phyloP scores from a whole-genome alignment of 306 rosid species.

The Prunus dulcis region DNA sequence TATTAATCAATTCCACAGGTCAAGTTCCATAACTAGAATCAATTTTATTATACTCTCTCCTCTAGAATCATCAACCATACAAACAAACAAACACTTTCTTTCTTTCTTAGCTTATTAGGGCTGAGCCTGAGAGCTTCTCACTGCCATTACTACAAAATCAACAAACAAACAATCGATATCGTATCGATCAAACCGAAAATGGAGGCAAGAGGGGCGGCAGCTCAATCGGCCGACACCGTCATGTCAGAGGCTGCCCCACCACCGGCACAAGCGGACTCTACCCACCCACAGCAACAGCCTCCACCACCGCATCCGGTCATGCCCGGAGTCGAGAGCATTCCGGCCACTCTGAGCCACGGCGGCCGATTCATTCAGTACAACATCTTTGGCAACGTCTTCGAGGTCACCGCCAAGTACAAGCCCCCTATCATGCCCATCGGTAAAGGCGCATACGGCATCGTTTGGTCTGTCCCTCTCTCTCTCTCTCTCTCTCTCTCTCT shows the following conservation, averaged over 20 bases:
- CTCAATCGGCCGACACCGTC: constrained; percentile 61
- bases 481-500: too few relatives aligned
- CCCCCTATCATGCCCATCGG: constrained; percentile 99
- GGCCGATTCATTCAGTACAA: constrained; percentile 92
- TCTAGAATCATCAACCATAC: not conserved
- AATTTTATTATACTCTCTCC: not conserved
- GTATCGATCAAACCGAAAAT: not conserved
- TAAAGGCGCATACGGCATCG: constrained; percentile 97
- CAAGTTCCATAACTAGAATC: not conserved
- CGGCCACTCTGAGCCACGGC: constrained; percentile 89
- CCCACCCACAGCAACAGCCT: constrained; percentile 31
- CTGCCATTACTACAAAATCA: not conserved
- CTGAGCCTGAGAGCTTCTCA: not conserved
- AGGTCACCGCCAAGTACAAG: constrained; percentile 87
- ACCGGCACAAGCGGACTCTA: constrained; percentile 17
- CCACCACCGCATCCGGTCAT: constrained; percentile 14
- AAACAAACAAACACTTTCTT: not conserved
- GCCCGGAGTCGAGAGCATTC: constrained; percentile 67
- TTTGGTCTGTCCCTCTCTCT: constrained; percentile 45
- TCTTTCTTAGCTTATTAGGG: not conserved
- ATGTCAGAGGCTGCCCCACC: constrained; percentile 67
- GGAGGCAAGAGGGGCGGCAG: constrained; percentile 49
- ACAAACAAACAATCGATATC: not conserved
- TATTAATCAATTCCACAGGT: too few relatives aligned
- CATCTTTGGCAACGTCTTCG: constrained; percentile 87